Evolutionary conservation across 2,329 filamentous ascomycete species (phyloP), one percentile per base, ranked within the genome.

Genomic region (Scedosporium dehoogii): DNA sequence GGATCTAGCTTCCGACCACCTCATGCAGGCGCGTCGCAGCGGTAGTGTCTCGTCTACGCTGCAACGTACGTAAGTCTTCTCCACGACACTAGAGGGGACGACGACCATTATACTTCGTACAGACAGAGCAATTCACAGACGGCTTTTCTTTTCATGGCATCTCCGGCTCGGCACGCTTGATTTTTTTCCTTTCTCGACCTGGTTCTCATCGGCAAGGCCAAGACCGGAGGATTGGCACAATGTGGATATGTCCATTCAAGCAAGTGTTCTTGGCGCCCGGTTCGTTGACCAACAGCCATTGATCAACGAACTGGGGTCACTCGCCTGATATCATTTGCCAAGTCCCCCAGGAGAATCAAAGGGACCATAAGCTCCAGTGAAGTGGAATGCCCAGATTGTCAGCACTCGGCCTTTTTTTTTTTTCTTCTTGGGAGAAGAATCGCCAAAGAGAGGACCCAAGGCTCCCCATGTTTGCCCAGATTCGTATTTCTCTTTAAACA

Each of bases 201-300:
- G 51, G 18, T 14, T 55, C 18, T 23, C 21, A 23, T 55, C 51
- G 55, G 33, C 55, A 58, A 58, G 55, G 55, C 55, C 55, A 58
- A 58, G 55, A 10, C 55, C 55, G 55, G 27, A 33, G 16, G 55
- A 23, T 41, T 41, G 27, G 55, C 27, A 58, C 55, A 27, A 38
- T 33, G 55, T 58, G 55, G 55, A 58, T 33, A 18, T 14, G 16
- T 16, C 55, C 18, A 5, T 38, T 18, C 25, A 9, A 58, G 55
- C 27, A 55, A n/a, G 25, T 38, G 55, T 23, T 51, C 59, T 61
- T 61, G 59, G 59, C 59, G 48, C n/a, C 25, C 25, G n/a, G 44
- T 12, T 51, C 21, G n/a, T 33, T 18, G 59, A 44, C 59, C 59
- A 55, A 61, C 48, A 23, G 59, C 12, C 48, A 41, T 61, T 38